Evolutionary conservation across 2,329 filamentous ascomycete species (phyloP), one percentile per base, ranked within the genome.

Genomic region (Neopestalotiopsis clavispora): DNA sequence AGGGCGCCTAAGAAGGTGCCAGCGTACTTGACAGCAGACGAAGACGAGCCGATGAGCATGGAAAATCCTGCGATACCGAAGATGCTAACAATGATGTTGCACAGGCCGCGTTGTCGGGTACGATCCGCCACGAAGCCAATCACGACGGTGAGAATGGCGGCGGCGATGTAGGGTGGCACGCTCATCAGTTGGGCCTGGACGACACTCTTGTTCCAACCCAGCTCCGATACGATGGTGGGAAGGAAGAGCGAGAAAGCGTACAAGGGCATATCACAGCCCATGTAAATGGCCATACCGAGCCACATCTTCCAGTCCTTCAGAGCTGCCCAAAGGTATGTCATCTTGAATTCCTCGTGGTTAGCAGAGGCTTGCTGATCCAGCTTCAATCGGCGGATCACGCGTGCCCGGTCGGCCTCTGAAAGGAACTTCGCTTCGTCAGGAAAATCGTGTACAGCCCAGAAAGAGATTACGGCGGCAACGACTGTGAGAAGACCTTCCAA

Each of bases 241-340:
- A 95, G 81, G 81, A 97, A 95, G 4, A 95, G 84, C 1, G 88
- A 91, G 80, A 94, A 94, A 3, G 90, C 90, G 77, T 94, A 95
- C 4, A 95, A 83, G 0, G 92, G 86, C 76, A 91, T 91, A 72
- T 92, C 87, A 52, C 85, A 86, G 1, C 93, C 93, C 90, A 94
- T 94, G 78, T 94, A 96, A 69, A 95, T 90, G 59, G 92, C 79
- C 78, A 93, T 92, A 13, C 89, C 91, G 1, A 87, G 83, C 80
- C 90, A 96, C 23, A 92, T 97, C 83, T 97, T 97, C 91, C 93
- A 97, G 77, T 97, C 94, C 69, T 87, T 91, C 20, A 95, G 74
- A 6, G 90, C 90, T 13, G 88, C 86, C 87, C 89, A 93, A 69
- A 96, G 86, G 77, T 94, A 94, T 3, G 83, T 81, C 83, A 89